Evolutionary conservation across 345 rosid genomes (phyloP), one percentile per base, ranked within the genome.

Genomic region (Kandelia obovata): DNA sequence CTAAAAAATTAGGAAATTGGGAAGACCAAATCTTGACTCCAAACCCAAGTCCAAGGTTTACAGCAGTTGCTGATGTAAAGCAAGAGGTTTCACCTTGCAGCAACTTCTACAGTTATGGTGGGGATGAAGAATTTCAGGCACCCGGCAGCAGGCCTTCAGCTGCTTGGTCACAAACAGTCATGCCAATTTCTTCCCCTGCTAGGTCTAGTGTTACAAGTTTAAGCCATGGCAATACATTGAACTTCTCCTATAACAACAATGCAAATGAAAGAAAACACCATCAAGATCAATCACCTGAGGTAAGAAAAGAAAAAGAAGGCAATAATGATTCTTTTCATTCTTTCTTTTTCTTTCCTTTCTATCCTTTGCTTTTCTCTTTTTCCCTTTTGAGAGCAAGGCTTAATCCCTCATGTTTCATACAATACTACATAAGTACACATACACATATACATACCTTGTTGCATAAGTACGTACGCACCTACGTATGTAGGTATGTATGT

Each of bases 261-360:
- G 59, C 73, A 55, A 75, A 73, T 62, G 61, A 55, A 17, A 43
- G 56, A 17, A 69, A 55, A 53, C 85, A 78, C 49, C 70, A 53
- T 60, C 62, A 64, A 30, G 81, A 79, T 74, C 85, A 78, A 67
- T 78, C 84, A 35, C 74, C 80, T 27, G 83, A 84, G 84, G 88
- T 76, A 69, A n/a, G 34, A 26, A 61, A 37, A 67, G 46, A 20
- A 31, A 47, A 39, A 52, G 28, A 70, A 73, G 52, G 46, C 31
- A 59, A 57, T 25, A 52, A 70, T 53, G 66, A 68, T 66, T 68
- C 30, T 62, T 31, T 72, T 58, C 66, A 58, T 47, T 8, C 58
- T 53, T 67, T 64, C 47, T 8, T 39, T 39, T 39, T 11, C 16
- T 39, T 39, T 10, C 16, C 47, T 39, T 10, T 39, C 3, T 11